A percentile compares a stretch with the other conserved stretches of the same genome.
Evolutionary conservation across 495 filamentous ascomycete species (phyloP).

Genomic region (Neurospora sp.): DNA sequence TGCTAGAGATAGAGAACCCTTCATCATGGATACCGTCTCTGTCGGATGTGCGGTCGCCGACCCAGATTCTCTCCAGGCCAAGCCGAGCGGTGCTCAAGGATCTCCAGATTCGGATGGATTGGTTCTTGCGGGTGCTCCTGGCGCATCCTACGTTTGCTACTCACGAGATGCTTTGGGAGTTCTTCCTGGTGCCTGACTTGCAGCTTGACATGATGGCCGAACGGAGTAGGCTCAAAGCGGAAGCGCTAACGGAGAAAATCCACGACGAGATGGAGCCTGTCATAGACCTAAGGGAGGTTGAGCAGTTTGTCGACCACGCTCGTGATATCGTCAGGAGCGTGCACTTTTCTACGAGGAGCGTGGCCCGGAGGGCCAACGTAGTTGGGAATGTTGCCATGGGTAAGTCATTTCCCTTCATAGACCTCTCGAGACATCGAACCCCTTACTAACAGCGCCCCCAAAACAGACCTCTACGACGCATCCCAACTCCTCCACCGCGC

Average conservation of each 20-base stretch:
- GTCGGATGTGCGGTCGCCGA: conserved; percentile 70
- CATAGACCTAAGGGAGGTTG: conserved; percentile 81
- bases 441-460: conserved; percentile 19
- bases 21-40: conserved; percentile 87
- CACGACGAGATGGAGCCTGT: conserved; percentile 79
- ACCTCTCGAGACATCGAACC: conserved; percentile 1
- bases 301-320: conserved; percentile 82
- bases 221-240: conserved; percentile 75
- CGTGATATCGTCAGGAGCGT: conserved; percentile 78
- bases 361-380: conserved; percentile 59
- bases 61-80: conserved; percentile 85
- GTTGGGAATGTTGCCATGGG: conserved; percentile 46
- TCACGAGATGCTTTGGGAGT: conserved; percentile 98
- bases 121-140: conserved; percentile 75
- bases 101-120: conserved; percentile 77
- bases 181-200: conserved; percentile 93
- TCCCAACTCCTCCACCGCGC: conserved; percentile 46
- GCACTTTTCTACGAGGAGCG: conserved; percentile 67
- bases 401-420: conserved; percentile 19
- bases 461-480: conserved; percentile 59
- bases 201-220: conserved; percentile 85
- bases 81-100: conserved; percentile 80
- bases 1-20: conserved; percentile 85
- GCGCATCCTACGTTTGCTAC: conserved; percentile 89
- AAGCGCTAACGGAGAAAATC: conserved; percentile 70